Evolutionary conservation across 495 filamentous ascomycete genomes (phyloP), one percentile per base, ranked within the genome.

Genomic region (Paragyromitra xinjiangensis): DNA sequence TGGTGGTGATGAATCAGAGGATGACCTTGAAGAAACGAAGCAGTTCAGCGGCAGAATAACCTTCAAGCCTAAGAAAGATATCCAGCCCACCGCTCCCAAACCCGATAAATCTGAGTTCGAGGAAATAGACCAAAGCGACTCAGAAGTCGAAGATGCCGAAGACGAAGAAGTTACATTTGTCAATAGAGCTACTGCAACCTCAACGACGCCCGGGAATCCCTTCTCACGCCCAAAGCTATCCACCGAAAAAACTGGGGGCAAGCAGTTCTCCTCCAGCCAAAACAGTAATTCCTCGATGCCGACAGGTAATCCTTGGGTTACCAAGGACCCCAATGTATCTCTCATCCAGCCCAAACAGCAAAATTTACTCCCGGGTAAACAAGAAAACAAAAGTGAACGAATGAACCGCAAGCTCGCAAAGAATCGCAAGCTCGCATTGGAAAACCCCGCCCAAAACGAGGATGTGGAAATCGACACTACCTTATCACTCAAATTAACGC

Each of bases 11-110:
- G 89, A 88, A 6, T 85, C 85, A 8, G 84, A 88, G 55, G 87
- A 86, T 16, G 88, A 88, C n/a, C 87, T 87, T 26, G 88, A 89
- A 19, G 83, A 85, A 22, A 75, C 26, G 12, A 85, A 87, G 69
- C 87, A 88, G 51, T 80, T 87, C 12, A 58, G 83, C 69, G 90
- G 90, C n/a, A 89, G 93, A 78, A 88, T 91, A 69, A 88, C 86
- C 64, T 93, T 90, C 62, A 92, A 90, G 61, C 87, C 86, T 51
- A 80, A 80, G 63, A 73, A 72, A 40, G 68, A 14, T 55, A 78
- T 75, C 48, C 67, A 50, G 40, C 78, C 50, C n/a, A 67, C 66
- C 11, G 56, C 58, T 26, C 6, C 64, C 2, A 68, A 64, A 64
- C 58, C 45, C 58, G 48, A 63, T 62, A 78, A 45, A 58, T 77